A percentile compares a stretch with the other conserved stretches of the same genome.
phyloP scores from a whole-genome alignment of 2,329 filamentous ascomycete genomes.

The Dendrostoma leiphaemia region DNA sequence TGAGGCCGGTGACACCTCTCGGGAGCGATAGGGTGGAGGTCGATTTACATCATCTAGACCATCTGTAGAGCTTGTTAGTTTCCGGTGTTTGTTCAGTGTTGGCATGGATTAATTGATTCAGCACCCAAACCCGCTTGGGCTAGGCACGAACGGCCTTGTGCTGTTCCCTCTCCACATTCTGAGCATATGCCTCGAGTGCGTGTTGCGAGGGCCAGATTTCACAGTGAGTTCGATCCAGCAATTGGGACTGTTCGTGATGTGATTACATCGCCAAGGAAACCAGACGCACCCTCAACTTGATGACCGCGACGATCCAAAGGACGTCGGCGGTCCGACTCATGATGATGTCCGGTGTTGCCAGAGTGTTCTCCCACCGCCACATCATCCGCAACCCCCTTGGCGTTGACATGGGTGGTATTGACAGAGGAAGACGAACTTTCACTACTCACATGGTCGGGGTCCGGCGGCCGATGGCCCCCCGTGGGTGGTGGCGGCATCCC shows the following conservation, averaged over 20 bases:
- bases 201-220: neutral
- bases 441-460: constrained; percentile 20
- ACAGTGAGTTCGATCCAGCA: neutral
- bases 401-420: constrained; percentile 3
- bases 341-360: too few species aligned
- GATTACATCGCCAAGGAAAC: constrained; percentile 1
- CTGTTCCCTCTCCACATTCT: neutral
- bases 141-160: neutral
- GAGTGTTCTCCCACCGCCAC: neutral
- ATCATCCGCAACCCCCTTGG: neutral
- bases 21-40: constrained; percentile 2
- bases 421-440: constrained; percentile 13
- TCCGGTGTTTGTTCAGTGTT: neutral
- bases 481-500: constrained; percentile 23
- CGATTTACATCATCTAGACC: constrained; percentile 21
- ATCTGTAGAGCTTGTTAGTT: constrained; percentile 14
- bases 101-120: neutral
- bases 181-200: neutral
- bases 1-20: constrained; percentile 4
- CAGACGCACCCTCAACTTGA: constrained; percentile 15
- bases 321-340: too few species aligned
- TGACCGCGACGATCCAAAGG: neutral
- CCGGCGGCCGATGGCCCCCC: constrained; percentile 15
- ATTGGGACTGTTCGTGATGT: neutral
- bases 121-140: neutral